Evolutionary conservation across 768 basidiomycete genomes (phyloP).

Genomic region (Psilocybe sp.): DNA sequence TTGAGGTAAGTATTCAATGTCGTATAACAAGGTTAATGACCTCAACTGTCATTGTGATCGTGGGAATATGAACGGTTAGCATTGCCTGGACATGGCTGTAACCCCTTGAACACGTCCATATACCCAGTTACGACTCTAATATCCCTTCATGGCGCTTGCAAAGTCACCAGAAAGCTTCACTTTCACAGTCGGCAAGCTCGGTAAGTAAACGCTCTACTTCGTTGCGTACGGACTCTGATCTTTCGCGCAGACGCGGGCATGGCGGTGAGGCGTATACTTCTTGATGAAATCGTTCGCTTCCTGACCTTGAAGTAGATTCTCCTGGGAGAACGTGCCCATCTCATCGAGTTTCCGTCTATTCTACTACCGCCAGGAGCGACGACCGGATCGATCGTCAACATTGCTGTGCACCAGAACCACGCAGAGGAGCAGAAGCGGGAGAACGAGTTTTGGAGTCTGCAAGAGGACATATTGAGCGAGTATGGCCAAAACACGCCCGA

Average conservation of each 20-base stretch:
- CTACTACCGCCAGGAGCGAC: conserved; percentile 90
- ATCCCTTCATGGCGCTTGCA: conserved; percentile 21
- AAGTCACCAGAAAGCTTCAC: conserved; percentile 67
- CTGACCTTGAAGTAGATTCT: conserved; percentile 58
- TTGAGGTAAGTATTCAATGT: no score
- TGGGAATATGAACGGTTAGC: background rate
- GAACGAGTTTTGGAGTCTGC: conserved; percentile 80
- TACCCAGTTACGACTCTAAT: conserved; percentile 3
- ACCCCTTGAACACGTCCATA: background rate
- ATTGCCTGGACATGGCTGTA: background rate
- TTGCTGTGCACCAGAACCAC: conserved; percentile 87
- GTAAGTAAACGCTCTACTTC: conserved; percentile 40
- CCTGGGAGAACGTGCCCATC: conserved; percentile 89
- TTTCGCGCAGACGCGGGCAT: conserved; percentile 76
- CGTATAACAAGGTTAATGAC: no score
- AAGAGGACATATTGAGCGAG: conserved; percentile 71
- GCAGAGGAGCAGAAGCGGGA: conserved; percentile 82
- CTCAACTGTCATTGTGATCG: background rate
- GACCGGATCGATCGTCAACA: conserved; percentile 95
- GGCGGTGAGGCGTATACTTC: conserved; percentile 57
- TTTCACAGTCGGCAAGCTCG: conserved; percentile 95
- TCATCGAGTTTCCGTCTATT: conserved; percentile 97
- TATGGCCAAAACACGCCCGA: conserved; percentile 71
- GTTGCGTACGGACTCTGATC: background rate
- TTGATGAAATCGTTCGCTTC: background rate